Percentiles rank a stretch among this genome's conserved stretches.
Conservation (phyloP, 1,139 yeast species). For the Candida freyschussii region DNA sequence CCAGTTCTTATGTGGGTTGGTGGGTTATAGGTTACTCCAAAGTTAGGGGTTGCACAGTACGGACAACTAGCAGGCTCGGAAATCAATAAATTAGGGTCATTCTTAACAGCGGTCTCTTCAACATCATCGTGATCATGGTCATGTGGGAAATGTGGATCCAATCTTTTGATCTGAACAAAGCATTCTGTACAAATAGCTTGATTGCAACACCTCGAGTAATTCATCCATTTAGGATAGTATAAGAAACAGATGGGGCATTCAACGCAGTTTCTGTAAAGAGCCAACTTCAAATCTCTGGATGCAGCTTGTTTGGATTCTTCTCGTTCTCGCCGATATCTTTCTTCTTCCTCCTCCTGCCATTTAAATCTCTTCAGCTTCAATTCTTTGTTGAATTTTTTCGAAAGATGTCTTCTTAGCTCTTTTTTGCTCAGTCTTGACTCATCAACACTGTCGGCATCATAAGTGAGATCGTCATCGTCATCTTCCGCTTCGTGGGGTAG, state of each 20-base stretch:
- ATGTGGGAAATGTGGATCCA: constrained; percentile 95
- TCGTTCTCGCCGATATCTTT: constrained; percentile 35
- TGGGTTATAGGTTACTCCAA: constrained; percentile 77
- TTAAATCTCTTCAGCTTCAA: constrained; percentile 43
- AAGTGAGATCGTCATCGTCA: constrained; percentile 48
- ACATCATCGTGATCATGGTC: constrained; percentile 42
- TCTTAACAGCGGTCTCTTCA: constrained; percentile 28
- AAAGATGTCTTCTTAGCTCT: constrained; percentile 46
- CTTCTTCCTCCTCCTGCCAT: constrained; percentile 53
- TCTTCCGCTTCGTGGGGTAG: constrained; percentile 50
- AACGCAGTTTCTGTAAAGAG: constrained; percentile 56
- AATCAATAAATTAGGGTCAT: constrained; percentile 57
- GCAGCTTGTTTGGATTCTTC: constrained; percentile 30
- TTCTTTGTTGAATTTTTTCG: constrained; percentile 45
- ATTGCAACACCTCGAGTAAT: constrained; percentile 82
- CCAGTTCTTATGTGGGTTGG: constrained; percentile 55
- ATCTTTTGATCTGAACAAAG: constrained; percentile 89
- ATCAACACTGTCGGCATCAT: constrained; percentile 29
- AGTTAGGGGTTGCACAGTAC: constrained; percentile 82
- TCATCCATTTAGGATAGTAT: constrained; percentile 73
- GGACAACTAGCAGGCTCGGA: constrained; percentile 93
- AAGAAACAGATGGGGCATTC: constrained; percentile 97
- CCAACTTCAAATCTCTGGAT: constrained; percentile 39
- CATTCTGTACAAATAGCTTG: constrained; percentile 97
- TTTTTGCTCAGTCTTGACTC: constrained; percentile 42